Evolutionary conservation across 805 yeast species (phyloP).

Genomic region (Lachancea dasiensis): DNA sequence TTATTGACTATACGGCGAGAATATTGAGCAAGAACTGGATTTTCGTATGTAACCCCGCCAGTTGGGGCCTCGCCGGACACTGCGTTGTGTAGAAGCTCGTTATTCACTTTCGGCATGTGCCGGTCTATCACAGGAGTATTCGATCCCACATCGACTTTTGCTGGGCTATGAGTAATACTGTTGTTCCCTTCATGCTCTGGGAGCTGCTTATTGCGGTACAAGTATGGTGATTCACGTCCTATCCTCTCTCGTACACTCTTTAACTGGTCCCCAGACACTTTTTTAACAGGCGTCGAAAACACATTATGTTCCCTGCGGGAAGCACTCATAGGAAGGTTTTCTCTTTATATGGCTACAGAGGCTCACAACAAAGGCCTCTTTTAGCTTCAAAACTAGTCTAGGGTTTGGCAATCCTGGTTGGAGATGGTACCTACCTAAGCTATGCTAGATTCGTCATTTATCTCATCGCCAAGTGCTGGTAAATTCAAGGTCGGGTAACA

Average conservation of each 20-base stretch:
- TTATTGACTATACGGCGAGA: constrained; percentile 36
- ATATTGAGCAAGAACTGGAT: constrained; percentile 26
- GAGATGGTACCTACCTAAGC: too few species aligned
- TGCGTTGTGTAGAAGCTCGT: not conserved
- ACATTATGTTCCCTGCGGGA: constrained; percentile 10
- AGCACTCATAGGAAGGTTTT: constrained; percentile 1
- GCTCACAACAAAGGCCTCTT: too few species aligned
- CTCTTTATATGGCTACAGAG: too few species aligned
- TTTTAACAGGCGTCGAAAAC: constrained; percentile 20
- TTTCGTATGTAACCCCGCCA: constrained; percentile 26
- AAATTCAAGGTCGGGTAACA: too few species aligned
- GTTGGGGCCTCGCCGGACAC: not conserved
- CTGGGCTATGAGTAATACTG: not conserved
- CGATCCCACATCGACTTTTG: not conserved
- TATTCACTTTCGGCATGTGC: not conserved
- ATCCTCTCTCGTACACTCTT: constrained; percentile 18
- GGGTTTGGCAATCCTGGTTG: too few species aligned
- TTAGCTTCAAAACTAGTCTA: too few species aligned
- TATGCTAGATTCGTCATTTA: too few species aligned
- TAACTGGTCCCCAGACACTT: constrained; percentile 21
- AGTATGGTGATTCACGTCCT: constrained; percentile 25
- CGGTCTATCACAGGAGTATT: too few species aligned
- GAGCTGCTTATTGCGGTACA: constrained; percentile 22
- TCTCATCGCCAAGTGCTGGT: too few species aligned
- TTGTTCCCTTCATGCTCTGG: constrained; percentile 5